phyloP scores from a whole-genome alignment of 2,329 filamentous ascomycete species.

The Lachnellula occidentalis region DNA sequence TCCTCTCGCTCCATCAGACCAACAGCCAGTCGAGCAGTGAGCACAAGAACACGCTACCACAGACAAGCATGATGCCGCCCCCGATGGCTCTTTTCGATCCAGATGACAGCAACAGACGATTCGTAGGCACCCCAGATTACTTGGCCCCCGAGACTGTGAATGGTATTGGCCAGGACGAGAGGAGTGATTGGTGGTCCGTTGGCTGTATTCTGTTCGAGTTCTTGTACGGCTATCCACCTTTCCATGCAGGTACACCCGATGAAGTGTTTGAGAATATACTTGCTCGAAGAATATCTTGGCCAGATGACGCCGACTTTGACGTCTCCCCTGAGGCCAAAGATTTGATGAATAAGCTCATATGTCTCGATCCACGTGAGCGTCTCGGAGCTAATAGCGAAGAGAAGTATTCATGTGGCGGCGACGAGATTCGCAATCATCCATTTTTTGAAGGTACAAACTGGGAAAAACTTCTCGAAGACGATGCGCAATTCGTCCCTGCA shows the following conservation, averaged over 20 bases:
- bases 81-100: constrained; percentile 95
- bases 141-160: constrained; percentile 95
- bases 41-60: constrained; percentile 54
- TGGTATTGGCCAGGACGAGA: constrained; percentile 91
- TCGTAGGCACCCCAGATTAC: constrained; percentile 96
- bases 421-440: constrained; percentile 81
- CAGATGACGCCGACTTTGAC: constrained; percentile 71
- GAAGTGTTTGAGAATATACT: constrained; percentile 97
- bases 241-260: constrained; percentile 85
- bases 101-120: constrained; percentile 84
- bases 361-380: constrained; percentile 72
- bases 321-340: constrained; percentile 88
- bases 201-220: constrained; percentile 98
- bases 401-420: constrained; percentile 75
- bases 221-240: constrained; percentile 86
- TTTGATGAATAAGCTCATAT: constrained; percentile 87
- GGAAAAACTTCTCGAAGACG: constrained; percentile 87
- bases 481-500: constrained; percentile 90
- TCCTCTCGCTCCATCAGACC: constrained; percentile 57
- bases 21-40: constrained; percentile 37
- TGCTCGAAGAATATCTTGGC: constrained; percentile 85
- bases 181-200: constrained; percentile 99
- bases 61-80: constrained; percentile 72
- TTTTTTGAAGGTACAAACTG: constrained; percentile 89
- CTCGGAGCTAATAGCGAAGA: constrained; percentile 83